phyloP scores from a whole-genome alignment of 2,329 filamentous ascomycete species.

The Chrysosporium queenslandicum region DNA sequence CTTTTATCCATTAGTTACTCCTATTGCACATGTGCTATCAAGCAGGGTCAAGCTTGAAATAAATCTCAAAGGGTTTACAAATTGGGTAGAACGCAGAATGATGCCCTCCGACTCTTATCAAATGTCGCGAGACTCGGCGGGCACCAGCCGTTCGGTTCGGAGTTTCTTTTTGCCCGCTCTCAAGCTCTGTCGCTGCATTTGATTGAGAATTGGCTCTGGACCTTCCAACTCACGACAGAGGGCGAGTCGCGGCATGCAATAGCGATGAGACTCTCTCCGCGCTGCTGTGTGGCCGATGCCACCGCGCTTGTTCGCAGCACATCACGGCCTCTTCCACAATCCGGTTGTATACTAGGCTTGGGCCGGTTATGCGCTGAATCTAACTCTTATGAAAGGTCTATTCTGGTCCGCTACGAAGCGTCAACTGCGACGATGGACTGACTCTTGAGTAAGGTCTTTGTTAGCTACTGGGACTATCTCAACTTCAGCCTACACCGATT shows the following conservation, averaged over 20 bases:
- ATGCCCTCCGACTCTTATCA: too few relatives aligned
- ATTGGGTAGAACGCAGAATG: too few relatives aligned
- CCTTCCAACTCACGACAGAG: neutral
- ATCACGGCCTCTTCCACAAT: neutral
- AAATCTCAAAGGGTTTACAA: too few relatives aligned
- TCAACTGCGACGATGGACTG: neutral
- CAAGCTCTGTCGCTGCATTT: too few relatives aligned
- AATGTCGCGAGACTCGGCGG: too few relatives aligned
- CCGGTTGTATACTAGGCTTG: neutral
- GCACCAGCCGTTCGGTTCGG: too few relatives aligned
- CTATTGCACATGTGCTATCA: too few relatives aligned
- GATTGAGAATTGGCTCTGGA: too few relatives aligned
- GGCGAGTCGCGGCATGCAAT: neutral
- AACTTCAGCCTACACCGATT: neutral
- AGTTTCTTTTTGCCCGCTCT: neutral
- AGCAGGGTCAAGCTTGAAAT: too few relatives aligned
- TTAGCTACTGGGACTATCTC: neutral
- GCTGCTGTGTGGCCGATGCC: conserved; percentile 1
- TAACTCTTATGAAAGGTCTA: neutral
- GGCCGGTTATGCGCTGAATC: neutral
- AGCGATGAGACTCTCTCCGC: neutral
- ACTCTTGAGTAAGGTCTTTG: neutral
- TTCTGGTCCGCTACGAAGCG: neutral
- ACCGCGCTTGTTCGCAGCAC: neutral
- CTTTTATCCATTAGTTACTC: too few relatives aligned